A percentile compares a stretch with the other conserved stretches of the same genome.
Conservation (phyloP, 208 protist genomes). For the Crithidia sp. region DNA sequence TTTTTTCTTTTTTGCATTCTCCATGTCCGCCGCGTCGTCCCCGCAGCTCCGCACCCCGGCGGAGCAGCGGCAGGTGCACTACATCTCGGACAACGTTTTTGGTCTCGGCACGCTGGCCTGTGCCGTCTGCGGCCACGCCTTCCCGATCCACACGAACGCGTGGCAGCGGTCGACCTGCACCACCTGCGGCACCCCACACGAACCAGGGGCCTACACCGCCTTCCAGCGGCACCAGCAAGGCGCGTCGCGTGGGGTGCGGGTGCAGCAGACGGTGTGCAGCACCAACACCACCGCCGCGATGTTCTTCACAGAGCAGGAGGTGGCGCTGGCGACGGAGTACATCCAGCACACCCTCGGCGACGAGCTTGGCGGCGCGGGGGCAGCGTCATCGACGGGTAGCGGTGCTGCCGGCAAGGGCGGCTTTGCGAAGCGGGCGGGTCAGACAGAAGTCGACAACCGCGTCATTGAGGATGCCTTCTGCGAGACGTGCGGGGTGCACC, state of each 20-base stretch:
- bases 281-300: conserved; percentile 43
- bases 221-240: conserved; percentile 15
- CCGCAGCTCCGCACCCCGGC: conserved; percentile 24
- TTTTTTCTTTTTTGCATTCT: not conserved
- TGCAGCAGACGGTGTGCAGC: conserved; percentile 14
- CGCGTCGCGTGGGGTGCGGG: conserved; percentile 1
- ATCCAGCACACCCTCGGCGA: conserved; percentile 30
- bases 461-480: conserved; percentile 90
- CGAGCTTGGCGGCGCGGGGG: conserved; percentile 1
- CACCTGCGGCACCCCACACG: conserved; percentile 51
- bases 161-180: conserved; percentile 25
- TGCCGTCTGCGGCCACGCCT: conserved; percentile 66
- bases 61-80: conserved; percentile 42
- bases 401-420: not conserved
- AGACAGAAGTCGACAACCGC: conserved; percentile 77
- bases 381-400: not conserved
- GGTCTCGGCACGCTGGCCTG: conserved; percentile 70
- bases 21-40: conserved; percentile 9
- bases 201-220: conserved; percentile 32
- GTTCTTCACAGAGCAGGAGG: conserved; percentile 58
- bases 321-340: conserved; percentile 33
- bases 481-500: conserved; percentile 71
- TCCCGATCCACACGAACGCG: conserved; percentile 42
- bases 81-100: conserved; percentile 57
- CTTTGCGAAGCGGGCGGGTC: conserved; percentile 32